Evolutionary conservation across 768 basidiomycete species (phyloP), one percentile per base, ranked within the genome.

Genomic region (Pholiota conissans): DNA sequence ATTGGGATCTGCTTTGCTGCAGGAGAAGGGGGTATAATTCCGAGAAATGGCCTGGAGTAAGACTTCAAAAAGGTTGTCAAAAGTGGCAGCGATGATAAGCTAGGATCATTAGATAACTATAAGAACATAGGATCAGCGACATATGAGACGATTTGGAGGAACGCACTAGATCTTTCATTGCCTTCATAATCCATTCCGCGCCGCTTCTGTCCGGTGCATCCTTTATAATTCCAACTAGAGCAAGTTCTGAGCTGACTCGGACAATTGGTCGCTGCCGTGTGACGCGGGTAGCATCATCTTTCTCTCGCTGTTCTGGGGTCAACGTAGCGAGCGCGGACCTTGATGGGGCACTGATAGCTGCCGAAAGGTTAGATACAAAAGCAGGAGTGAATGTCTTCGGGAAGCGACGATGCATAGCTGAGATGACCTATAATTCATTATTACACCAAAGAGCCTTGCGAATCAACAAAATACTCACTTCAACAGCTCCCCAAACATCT

Each of bases 61-160:
- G 90, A 84, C 71, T 97, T 98, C 61, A 98, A 83, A 70, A 98
- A 98, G 0, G 90, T 94, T 7, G 92, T 84, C 29, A 98, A 81
- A 45, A 99, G 79, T 0, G 97, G 97, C 18, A 98, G 75, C 6
- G 96, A 97, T 10, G 88, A 90, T 35, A 93, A 76, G 20, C 83
- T 82, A 2, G 95, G 90, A 67, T 98, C 95, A 67, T 90, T 90
- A 1, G 92, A 91, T 45, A 98, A 73, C 95, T 98, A 63, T 26
- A 60, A 18, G 22, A 49, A 46, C 49, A 51, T 57, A 61, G 53
- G 65, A 57, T 22, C 29, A 32, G 52, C 48, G 26, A 49, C 28
- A 37, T 7, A 27, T 11, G 40, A 32, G 13, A 32, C 30, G 35
- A 29, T 37, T 24, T 28, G 52, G 46, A 26, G 24, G 27, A 32